Evolutionary conservation across 208 protist species (phyloP).

Genomic region (Zelonia costaricensis): DNA sequence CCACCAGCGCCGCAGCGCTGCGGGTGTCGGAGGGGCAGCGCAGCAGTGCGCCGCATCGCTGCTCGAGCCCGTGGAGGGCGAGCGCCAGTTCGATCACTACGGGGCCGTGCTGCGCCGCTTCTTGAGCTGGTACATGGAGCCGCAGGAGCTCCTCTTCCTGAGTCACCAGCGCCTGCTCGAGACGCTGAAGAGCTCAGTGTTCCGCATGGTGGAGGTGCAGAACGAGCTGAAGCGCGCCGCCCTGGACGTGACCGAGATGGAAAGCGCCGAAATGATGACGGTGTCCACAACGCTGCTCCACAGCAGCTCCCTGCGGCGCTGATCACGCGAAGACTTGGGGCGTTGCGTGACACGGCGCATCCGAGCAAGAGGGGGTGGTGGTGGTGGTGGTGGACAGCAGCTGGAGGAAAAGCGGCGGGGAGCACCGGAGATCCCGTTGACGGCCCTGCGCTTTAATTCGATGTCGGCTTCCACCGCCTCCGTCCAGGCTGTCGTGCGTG

Average conservation of each 20-base stretch:
- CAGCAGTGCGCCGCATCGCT: background rate
- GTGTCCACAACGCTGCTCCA: background rate
- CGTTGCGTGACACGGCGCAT: too few species aligned
- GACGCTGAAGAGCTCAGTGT: constrained; percentile 60
- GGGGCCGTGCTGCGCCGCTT: constrained; percentile 14
- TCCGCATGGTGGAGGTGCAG: constrained; percentile 65
- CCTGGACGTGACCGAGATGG: background rate
- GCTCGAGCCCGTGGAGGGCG: too few species aligned
- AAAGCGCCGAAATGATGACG: background rate
- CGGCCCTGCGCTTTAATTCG: too few species aligned
- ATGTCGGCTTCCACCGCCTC: too few species aligned
- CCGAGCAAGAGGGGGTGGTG: too few species aligned
- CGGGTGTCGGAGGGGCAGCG: background rate
- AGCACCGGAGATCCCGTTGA: too few species aligned
- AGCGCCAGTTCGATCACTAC: background rate
- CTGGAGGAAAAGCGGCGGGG: too few species aligned
- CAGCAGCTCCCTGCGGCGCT: background rate
- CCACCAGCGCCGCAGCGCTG: background rate
- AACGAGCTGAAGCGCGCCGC: constrained; percentile 49
- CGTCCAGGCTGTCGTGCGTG: too few species aligned
- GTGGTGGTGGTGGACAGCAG: too few species aligned
- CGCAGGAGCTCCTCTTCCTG: constrained; percentile 69
- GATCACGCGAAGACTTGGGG: too few species aligned
- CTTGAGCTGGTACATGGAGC: constrained; percentile 83
- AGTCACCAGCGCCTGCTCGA: constrained; percentile 73